phyloP scores from a whole-genome alignment of 495 filamentous ascomycete genomes.

The Daldinia decipiens region DNA sequence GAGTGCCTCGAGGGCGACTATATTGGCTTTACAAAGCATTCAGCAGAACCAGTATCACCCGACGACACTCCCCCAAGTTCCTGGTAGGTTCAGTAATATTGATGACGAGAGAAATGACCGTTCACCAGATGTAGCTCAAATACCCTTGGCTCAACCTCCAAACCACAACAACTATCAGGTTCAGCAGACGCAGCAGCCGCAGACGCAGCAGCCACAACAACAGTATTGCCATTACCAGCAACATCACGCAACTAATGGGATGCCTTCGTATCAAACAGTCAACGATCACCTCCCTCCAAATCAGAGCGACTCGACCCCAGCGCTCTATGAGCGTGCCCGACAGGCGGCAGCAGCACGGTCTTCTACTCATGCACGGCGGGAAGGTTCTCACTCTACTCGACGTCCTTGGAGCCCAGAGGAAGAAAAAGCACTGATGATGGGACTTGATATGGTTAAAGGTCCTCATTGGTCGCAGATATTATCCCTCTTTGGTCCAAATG shows the following conservation, averaged over 20 bases:
- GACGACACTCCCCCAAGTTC: conserved; percentile 46
- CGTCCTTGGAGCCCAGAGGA: conserved; percentile 91
- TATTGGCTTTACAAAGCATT: conserved; percentile 48
- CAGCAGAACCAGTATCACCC: conserved; percentile 50
- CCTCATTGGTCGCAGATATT: conserved; percentile 97
- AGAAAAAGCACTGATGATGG: conserved; percentile 91
- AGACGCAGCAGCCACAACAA: conserved; percentile 9
- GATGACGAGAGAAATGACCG: background rate
- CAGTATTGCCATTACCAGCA: conserved; percentile 46
- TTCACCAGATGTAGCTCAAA: conserved; percentile 30
- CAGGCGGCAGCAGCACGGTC: conserved; percentile 83
- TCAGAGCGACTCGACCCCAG: conserved; percentile 80
- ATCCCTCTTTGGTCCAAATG: conserved; percentile 84
- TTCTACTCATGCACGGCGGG: conserved; percentile 75
- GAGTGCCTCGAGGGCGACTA: conserved; percentile 48
- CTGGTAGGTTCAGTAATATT: conserved; percentile 37
- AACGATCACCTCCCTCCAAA: conserved; percentile 64
- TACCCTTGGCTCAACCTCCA: conserved; percentile 13
- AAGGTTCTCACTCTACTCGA: conserved; percentile 83
- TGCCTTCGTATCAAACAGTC: conserved; percentile 47
- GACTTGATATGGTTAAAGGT: conserved; percentile 88
- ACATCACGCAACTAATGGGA: conserved; percentile 30
- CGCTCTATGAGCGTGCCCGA: conserved; percentile 83
- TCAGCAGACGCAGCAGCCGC: conserved; percentile 34
- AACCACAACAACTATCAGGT: conserved; percentile 50